Conservation (phyloP, 2,329 filamentous ascomycete species). For the Ceratocystis colombiana region DNA sequence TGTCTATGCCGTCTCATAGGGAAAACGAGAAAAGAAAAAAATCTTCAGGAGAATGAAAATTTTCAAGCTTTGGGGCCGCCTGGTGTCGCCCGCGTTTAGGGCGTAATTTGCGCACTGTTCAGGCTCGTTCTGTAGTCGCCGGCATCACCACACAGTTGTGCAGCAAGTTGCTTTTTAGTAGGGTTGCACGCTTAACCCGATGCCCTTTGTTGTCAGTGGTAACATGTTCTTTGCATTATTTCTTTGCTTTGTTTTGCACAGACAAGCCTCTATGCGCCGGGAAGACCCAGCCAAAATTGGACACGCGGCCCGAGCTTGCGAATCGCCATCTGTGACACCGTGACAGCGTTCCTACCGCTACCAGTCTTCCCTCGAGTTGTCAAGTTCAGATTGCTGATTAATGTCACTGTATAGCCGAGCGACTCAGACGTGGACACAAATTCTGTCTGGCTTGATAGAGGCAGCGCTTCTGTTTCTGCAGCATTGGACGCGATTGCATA, state of each 20-base stretch:
- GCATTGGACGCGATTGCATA: no score
- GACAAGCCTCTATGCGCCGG: neutral
- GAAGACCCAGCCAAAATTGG: conserved; percentile 10
- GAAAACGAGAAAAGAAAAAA: neutral
- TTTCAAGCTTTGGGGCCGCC: conserved; percentile 9
- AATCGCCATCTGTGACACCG: conserved; percentile 10
- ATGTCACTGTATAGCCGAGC: neutral
- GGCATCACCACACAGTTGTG: no score
- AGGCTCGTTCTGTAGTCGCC: neutral
- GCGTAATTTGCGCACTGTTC: conserved; percentile 8
- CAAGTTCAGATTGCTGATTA: conserved; percentile 1
- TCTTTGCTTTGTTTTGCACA: neutral
- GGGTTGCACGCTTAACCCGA: neutral
- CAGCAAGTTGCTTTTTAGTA: neutral
- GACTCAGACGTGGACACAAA: neutral
- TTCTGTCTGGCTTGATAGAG: no score
- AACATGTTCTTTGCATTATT: neutral
- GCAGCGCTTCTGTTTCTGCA: no score
- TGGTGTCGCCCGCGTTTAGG: neutral
- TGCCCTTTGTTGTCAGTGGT: no score
- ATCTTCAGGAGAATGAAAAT: neutral
- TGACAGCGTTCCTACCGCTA: conserved; percentile 13
- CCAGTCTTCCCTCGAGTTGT: neutral
- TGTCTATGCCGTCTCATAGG: no score
- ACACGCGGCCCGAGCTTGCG: conserved; percentile 9